Percentiles rank a stretch among this genome's conserved stretches.
Conservation (phyloP, 1,284 basidiomycete species). For the Sporisorium reilianum region DNA sequence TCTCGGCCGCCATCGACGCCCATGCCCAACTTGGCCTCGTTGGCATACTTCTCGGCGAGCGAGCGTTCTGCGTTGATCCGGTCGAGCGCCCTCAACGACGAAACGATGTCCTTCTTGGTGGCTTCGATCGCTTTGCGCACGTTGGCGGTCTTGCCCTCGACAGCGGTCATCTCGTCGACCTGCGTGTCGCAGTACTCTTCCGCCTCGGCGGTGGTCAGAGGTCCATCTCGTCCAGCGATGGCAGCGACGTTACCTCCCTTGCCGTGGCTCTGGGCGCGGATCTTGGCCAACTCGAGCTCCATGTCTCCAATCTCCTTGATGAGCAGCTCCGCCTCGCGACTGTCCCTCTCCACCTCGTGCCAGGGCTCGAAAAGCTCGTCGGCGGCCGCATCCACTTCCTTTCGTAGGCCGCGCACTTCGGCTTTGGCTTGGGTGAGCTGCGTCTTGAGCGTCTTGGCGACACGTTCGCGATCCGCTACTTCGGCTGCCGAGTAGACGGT, state of each 20-base stretch:
- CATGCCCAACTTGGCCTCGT: conserved; percentile 60
- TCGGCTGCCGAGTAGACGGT: conserved; percentile 60
- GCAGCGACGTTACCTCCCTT: conserved; percentile 43
- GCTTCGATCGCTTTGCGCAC: conserved; percentile 51
- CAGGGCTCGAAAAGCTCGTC: conserved; percentile 53
- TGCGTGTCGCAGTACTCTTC: conserved; percentile 57
- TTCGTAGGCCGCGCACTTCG: conserved; percentile 51
- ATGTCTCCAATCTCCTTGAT: conserved; percentile 60
- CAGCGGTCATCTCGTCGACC: conserved; percentile 56
- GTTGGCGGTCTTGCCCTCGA: conserved; percentile 53
- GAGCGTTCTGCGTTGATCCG: conserved; percentile 59
- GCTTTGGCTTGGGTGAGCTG: conserved; percentile 62
- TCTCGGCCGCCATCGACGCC: conserved; percentile 58
- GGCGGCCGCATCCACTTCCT: conserved; percentile 55
- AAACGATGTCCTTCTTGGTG: conserved; percentile 58
- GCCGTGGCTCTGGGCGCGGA: conserved; percentile 51
- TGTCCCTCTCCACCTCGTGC: conserved; percentile 41
- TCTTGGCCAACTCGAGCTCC: conserved; percentile 63
- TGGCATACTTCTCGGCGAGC: conserved; percentile 59
- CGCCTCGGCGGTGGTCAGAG: conserved; percentile 56
- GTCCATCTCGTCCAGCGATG: conserved; percentile 54
- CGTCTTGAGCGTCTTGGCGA: conserved; percentile 56
- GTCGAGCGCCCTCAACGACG: conserved; percentile 53
- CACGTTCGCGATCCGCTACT: conserved; percentile 55
- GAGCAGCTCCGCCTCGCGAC: conserved; percentile 49